These are phyloP conservation scores for Paraleonurus japonicus DNA, from an alignment of 257 asterid species.

Conservation along the genomic window DNA sequence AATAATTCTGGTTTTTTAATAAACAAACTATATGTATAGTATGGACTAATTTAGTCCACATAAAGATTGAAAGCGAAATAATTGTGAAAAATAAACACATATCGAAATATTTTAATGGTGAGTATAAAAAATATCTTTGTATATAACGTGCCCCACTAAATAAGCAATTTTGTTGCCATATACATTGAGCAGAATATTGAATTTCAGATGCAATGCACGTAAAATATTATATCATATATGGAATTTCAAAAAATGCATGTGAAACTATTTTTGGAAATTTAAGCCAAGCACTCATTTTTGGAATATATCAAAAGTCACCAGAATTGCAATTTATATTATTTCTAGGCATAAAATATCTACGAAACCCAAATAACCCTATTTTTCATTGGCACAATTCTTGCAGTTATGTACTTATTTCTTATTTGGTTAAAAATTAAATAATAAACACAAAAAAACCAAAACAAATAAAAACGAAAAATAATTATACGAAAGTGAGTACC, in stretches of 20 bases:
- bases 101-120: background rate
- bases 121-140: background rate
- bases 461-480: background rate
- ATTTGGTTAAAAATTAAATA: background rate
- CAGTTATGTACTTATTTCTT: background rate
- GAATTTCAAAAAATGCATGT: background rate
- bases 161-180: background rate
- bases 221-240: too few species aligned
- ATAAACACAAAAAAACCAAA: too few species aligned
- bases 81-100: background rate
- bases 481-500: slow-evolving; percentile 21
- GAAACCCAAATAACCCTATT: background rate
- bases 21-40: background rate
- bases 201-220: background rate
- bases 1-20: background rate
- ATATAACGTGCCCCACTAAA: background rate
- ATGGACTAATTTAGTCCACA: background rate
- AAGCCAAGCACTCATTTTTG: background rate
- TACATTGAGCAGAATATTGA: background rate
- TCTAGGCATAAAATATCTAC: background rate
- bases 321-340: background rate
- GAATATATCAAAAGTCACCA: background rate
- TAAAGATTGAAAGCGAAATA: background rate
- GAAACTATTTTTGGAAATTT: background rate
- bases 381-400: background rate